phyloP scores from a whole-genome alignment of 139 green algal genomes.

The Zygnema circumcarinatum region DNA sequence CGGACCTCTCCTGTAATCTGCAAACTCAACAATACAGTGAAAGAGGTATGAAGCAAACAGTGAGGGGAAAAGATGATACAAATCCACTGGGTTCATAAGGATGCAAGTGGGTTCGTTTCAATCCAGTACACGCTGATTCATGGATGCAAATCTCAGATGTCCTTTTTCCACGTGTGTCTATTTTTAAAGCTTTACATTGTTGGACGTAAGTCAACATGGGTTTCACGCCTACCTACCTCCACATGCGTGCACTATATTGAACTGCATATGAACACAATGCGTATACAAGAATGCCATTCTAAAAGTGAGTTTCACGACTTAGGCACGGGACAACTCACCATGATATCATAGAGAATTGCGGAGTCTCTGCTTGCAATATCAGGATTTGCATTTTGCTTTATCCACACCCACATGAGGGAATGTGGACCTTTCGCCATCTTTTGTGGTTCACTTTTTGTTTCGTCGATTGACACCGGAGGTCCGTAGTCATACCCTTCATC shows the following conservation, averaged over 20 bases:
- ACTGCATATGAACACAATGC: background rate
- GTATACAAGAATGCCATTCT: background rate
- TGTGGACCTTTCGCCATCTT: conserved; percentile 9
- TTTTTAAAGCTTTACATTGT: too few species aligned
- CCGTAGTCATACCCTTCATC: background rate
- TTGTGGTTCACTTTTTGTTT: background rate
- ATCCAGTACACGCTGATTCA: too few species aligned
- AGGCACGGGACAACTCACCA: too few species aligned
- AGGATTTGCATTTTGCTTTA: conserved; percentile 15
- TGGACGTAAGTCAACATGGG: too few species aligned
- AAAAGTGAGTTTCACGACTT: too few species aligned
- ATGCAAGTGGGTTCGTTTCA: too few species aligned
- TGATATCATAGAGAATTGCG: conserved; percentile 32
- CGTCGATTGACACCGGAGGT: background rate
- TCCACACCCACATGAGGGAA: conserved; percentile 41
- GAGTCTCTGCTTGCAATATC: background rate
- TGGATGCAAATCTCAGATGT: too few species aligned
- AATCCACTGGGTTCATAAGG: too few species aligned
- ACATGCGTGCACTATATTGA: background rate
- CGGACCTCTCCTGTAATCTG: conserved; percentile 12
- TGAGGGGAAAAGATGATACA: background rate
- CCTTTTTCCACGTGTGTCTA: too few species aligned
- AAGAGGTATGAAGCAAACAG: background rate
- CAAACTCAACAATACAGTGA: background rate
- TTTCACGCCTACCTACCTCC: too few species aligned